Evolutionary conservation across 306 rosid species (phyloP).

Genomic region (Leucaena leucocephala): DNA sequence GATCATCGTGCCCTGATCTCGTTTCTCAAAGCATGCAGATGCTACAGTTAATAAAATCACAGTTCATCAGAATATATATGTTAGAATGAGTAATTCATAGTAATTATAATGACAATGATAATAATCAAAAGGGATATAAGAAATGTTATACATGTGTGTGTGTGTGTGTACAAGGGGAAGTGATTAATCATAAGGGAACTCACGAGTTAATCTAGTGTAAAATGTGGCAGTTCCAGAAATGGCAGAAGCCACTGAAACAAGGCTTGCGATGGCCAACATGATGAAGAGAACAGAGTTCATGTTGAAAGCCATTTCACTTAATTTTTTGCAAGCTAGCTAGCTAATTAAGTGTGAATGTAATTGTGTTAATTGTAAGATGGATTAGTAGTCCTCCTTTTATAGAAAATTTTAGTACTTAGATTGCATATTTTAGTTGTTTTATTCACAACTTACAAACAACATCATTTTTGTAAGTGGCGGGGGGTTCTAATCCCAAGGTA

Average conservation of each 20-base stretch:
- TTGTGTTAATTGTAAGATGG: not conserved
- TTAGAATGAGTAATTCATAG: no score
- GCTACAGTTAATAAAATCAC: not conserved
- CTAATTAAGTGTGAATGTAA: not conserved
- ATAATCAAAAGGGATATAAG: no score
- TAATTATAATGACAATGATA: no score
- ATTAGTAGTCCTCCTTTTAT: not conserved
- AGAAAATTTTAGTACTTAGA: not conserved
- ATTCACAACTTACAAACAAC: not conserved
- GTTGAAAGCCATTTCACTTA: not conserved
- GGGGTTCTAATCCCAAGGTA: no score
- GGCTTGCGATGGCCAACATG: not conserved
- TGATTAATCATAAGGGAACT: not conserved
- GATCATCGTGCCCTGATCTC: not conserved
- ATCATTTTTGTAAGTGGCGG: not conserved
- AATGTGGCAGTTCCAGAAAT: constrained; percentile 1
- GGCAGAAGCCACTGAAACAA: not conserved
- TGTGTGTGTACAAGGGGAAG: not conserved
- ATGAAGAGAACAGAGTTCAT: not conserved
- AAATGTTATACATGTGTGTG: no score
- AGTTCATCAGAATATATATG: no score
- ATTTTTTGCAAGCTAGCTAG: no score
- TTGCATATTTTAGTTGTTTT: not conserved
- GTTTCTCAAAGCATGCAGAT: not conserved
- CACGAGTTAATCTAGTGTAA: not conserved